Conservation (phyloP, 805 yeast species). For the Candida xiaguanensis region DNA sequence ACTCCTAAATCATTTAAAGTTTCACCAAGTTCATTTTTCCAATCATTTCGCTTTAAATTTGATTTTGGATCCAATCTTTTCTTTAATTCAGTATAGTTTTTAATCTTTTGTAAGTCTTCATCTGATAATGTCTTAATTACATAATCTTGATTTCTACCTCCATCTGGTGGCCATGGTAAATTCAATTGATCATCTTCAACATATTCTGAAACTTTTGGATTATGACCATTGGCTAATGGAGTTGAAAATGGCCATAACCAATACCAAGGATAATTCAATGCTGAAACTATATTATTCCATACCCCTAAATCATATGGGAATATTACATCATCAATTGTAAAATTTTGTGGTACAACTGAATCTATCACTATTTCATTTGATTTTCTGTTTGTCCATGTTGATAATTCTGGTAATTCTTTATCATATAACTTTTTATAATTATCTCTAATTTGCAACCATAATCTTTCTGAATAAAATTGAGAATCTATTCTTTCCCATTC, state of each 20-base stretch:
- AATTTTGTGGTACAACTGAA: slow-evolving; percentile 28
- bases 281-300: slow-evolving; percentile 46
- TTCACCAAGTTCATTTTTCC: slow-evolving; percentile 85
- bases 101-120: slow-evolving; percentile 11
- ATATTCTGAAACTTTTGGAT: slow-evolving; percentile 49
- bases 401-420: slow-evolving; percentile 39
- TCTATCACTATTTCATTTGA: not conserved
- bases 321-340: slow-evolving; percentile 60
- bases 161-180: slow-evolving; percentile 94
- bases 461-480: slow-evolving; percentile 52
- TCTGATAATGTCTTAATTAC: slow-evolving; percentile 14
- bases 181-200: slow-evolving; percentile 55
- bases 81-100: slow-evolving; percentile 19
- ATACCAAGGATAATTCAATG: slow-evolving; percentile 58
- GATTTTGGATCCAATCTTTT: slow-evolving; percentile 35
- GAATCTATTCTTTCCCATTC: slow-evolving; percentile 78
- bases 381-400: slow-evolving; percentile 38
- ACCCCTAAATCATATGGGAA: slow-evolving; percentile 84
- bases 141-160: slow-evolving; percentile 44
- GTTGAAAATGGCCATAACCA: slow-evolving; percentile 75
- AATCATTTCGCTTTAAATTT: slow-evolving; percentile 41
- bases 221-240: slow-evolving; percentile 59
- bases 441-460: slow-evolving; percentile 47
- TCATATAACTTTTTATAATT: slow-evolving; percentile 43
- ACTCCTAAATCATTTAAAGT: slow-evolving; percentile 83